Evolutionary conservation across 768 basidiomycete genomes (phyloP).

Genomic region (Hypholoma sublateritium): DNA sequence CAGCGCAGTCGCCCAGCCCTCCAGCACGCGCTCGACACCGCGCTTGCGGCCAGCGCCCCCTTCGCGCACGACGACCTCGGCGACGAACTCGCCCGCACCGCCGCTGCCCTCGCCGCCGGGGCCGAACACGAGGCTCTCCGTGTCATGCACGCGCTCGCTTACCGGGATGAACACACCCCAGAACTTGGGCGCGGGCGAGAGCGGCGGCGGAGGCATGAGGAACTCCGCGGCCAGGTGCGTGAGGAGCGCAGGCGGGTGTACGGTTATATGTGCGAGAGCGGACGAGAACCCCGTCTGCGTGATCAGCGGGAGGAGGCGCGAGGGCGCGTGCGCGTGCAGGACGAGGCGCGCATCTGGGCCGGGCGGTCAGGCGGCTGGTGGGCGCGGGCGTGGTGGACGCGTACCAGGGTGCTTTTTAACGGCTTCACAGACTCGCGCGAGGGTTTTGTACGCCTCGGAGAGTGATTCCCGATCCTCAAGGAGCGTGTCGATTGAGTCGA

Average conservation of each 20-base stretch:
- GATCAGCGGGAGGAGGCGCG: conserved; percentile 53
- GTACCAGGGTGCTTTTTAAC: conserved; percentile 51
- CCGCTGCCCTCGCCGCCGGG: conserved; percentile 50
- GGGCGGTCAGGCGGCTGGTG: background rate
- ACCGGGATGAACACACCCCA: conserved; percentile 77
- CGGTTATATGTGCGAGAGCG: conserved; percentile 59
- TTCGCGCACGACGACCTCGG: conserved; percentile 60
- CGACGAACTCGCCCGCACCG: conserved; percentile 47
- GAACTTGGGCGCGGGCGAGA: conserved; percentile 65
- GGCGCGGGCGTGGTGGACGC: conserved; percentile 14
- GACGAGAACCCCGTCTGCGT: conserved; percentile 64
- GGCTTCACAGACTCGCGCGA: conserved; percentile 46
- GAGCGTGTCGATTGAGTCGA: conserved; percentile 76
- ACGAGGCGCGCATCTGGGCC: conserved; percentile 46
- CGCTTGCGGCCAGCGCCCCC: conserved; percentile 43
- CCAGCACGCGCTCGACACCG: conserved; percentile 58
- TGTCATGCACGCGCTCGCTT: conserved; percentile 59
- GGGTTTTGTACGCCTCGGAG: conserved; percentile 50
- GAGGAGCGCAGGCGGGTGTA: conserved; percentile 73
- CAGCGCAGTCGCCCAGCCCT: conserved; percentile 53
- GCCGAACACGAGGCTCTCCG: conserved; percentile 61
- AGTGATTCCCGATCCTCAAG: conserved; percentile 55
- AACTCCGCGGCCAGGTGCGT: conserved; percentile 68
- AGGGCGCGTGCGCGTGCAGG: conserved; percentile 52
- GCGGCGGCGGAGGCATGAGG: conserved; percentile 68